A percentile compares a stretch with the other conserved stretches of the same genome.
Conservation (phyloP, 768 basidiomycete species). For the Suillus brevipes region DNA sequence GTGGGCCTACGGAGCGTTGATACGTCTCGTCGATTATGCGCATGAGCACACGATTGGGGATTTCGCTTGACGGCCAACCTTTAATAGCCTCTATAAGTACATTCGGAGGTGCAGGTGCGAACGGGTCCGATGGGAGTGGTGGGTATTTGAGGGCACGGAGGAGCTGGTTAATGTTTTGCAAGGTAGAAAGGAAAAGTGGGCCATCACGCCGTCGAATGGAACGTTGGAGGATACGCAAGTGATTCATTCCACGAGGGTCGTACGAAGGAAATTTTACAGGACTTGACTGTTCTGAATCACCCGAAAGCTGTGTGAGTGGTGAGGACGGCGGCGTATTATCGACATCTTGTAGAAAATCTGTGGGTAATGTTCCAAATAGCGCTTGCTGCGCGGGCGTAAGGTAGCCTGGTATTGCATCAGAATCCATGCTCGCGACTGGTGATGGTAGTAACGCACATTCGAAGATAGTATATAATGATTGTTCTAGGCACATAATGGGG, state of each 20-base stretch:
- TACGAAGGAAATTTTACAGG: constrained; percentile 32
- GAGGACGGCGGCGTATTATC: constrained; percentile 34
- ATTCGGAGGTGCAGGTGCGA: constrained; percentile 47
- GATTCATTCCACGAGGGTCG: constrained; percentile 32
- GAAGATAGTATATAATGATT: constrained; percentile 68
- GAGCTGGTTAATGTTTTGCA: constrained; percentile 61
- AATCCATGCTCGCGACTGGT: neutral
- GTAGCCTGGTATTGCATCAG: constrained; percentile 48
- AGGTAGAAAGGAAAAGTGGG: constrained; percentile 64
- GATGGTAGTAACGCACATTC: constrained; percentile 46
- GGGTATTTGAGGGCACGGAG: constrained; percentile 70
- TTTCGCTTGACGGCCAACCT: constrained; percentile 50
- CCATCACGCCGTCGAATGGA: constrained; percentile 72
- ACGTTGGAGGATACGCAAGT: constrained; percentile 64
- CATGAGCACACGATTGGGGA: constrained; percentile 68
- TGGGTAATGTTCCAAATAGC: constrained; percentile 68
- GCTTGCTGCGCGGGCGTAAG: constrained; percentile 63
- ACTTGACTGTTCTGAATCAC: constrained; percentile 33
- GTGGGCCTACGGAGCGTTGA: constrained; percentile 89
- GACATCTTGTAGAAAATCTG: constrained; percentile 28
- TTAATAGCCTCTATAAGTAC: constrained; percentile 47
- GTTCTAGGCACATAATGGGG: constrained; percentile 78
- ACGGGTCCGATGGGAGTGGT: constrained; percentile 49
- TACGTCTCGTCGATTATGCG: constrained; percentile 90
- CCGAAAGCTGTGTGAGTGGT: constrained; percentile 27